Evolutionary conservation across 768 basidiomycete species (phyloP).

Genomic region (Kwoniella sp.): DNA sequence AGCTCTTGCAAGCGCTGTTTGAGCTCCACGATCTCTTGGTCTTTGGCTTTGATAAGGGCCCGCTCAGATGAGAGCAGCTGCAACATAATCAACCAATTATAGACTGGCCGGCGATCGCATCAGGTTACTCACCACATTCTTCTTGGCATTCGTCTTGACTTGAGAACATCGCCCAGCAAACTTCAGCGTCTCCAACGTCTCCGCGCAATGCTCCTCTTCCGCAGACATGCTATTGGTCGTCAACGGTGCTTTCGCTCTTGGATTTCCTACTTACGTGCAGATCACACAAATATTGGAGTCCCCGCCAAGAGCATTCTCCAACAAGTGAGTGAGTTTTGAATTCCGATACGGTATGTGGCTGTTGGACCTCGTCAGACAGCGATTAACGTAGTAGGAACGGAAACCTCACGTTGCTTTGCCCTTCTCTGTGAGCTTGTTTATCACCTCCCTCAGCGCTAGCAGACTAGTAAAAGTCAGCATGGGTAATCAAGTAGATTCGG

Average conservation of each 20-base stretch:
- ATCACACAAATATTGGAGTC: constrained; percentile 51
- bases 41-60: constrained; percentile 47
- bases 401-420: constrained; percentile 27
- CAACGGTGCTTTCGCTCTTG: background rate
- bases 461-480: constrained; percentile 22
- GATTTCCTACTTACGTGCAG: constrained; percentile 40
- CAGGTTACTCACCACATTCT: constrained; percentile 40
- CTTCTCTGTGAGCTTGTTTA: constrained; percentile 49
- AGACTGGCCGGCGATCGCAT: background rate
- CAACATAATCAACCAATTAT: background rate
- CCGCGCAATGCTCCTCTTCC: constrained; percentile 47
- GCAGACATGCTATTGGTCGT: constrained; percentile 27
- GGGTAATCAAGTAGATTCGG: no score
- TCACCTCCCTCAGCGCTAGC: constrained; percentile 42
- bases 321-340: constrained; percentile 50
- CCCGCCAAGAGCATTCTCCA: constrained; percentile 50
- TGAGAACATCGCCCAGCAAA: constrained; percentile 50
- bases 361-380: constrained; percentile 5
- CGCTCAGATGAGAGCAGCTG: constrained; percentile 44
- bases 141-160: constrained; percentile 50
- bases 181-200: constrained; percentile 50
- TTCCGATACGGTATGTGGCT: constrained; percentile 50
- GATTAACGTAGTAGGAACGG: no score
- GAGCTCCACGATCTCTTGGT: constrained; percentile 48
- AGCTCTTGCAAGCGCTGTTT: constrained; percentile 30